phyloP scores from a whole-genome alignment of 2,329 filamentous ascomycete species.

The Phialemoniopsis sp. region DNA sequence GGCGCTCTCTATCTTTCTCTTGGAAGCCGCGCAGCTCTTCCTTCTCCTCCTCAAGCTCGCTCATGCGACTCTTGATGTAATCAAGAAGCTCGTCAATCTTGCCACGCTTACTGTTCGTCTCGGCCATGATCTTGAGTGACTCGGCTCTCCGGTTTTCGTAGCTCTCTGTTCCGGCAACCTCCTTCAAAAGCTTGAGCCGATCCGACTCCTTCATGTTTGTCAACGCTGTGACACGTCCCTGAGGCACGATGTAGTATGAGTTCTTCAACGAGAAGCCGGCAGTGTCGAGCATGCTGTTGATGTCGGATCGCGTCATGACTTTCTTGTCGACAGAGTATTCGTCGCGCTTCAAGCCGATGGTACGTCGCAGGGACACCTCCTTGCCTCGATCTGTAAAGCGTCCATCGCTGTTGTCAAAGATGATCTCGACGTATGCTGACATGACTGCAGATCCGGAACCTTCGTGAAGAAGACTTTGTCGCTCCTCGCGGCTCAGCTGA shows the following conservation, averaged over 20 bases:
- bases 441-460: constrained; percentile 96
- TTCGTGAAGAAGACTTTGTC: constrained; percentile 93
- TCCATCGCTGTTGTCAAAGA: constrained; percentile 96
- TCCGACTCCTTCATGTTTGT: constrained; percentile 99
- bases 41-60: constrained; percentile 93
- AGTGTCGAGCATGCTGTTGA: constrained; percentile 91
- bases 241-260: constrained; percentile 98
- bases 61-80: constrained; percentile 86
- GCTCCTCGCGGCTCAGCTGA: constrained; percentile 92
- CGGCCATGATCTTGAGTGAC: constrained; percentile 93
- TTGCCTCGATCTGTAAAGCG: constrained; percentile 91
- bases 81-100: constrained; percentile 92
- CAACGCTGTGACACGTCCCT: constrained; percentile 89
- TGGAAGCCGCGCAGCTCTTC: constrained; percentile 92
- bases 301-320: constrained; percentile 80
- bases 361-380: constrained; percentile 85
- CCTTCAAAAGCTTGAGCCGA: constrained; percentile 84
- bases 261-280: constrained; percentile 96
- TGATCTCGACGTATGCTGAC: constrained; percentile 99
- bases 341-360: constrained; percentile 96
- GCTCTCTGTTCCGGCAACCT: constrained; percentile 96
- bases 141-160: constrained; percentile 91
- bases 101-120: constrained; percentile 88
- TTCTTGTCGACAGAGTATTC: constrained; percentile 98
- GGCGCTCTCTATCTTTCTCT: constrained; percentile 86